phyloP scores from a whole-genome alignment of 768 basidiomycete genomes.

The Lentinula edodes region DNA sequence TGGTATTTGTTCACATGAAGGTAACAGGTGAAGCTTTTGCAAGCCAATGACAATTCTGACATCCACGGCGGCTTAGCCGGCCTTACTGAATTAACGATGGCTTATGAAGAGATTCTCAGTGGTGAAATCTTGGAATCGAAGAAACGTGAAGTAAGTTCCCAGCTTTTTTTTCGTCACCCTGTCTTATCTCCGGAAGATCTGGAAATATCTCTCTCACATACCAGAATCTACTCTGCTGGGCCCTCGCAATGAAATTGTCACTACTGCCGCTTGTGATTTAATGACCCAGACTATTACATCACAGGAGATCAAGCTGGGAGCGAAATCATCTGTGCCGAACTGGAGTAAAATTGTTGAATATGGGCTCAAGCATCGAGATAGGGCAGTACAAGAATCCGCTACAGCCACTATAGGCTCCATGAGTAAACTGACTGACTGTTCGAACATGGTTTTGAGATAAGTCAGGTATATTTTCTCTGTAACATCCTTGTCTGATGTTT shows the following conservation, averaged over 20 bases:
- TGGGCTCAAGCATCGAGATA: conserved; percentile 62
- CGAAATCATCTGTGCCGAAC: conserved; percentile 39
- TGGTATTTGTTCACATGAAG: neutral
- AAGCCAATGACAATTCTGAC: conserved; percentile 61
- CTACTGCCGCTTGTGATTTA: conserved; percentile 66
- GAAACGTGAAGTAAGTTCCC: conserved; percentile 40
- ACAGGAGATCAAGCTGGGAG: conserved; percentile 39
- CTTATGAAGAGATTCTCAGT: conserved; percentile 34
- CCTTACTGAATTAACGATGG: conserved; percentile 67
- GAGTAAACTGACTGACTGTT: conserved; percentile 65
- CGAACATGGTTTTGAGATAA: conserved; percentile 65
- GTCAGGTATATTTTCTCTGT: conserved; percentile 27
- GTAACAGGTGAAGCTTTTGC: conserved; percentile 47
- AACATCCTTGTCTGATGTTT: conserved; percentile 8
- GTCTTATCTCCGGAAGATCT: conserved; percentile 44
- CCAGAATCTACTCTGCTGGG: conserved; percentile 56
- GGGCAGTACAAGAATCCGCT: conserved; percentile 69
- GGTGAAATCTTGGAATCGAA: conserved; percentile 26
- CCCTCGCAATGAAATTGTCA: conserved; percentile 65
- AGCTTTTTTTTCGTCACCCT: neutral
- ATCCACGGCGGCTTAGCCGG: conserved; percentile 80
- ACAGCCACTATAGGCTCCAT: conserved; percentile 64
- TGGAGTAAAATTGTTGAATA: conserved; percentile 71
- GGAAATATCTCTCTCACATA: conserved; percentile 49
- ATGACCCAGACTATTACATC: conserved; percentile 62